These are phyloP conservation scores for Colletotrichum spinosum DNA, from an alignment of 2,329 filamentous ascomycete genomes.

Conservation along the genomic window DNA sequence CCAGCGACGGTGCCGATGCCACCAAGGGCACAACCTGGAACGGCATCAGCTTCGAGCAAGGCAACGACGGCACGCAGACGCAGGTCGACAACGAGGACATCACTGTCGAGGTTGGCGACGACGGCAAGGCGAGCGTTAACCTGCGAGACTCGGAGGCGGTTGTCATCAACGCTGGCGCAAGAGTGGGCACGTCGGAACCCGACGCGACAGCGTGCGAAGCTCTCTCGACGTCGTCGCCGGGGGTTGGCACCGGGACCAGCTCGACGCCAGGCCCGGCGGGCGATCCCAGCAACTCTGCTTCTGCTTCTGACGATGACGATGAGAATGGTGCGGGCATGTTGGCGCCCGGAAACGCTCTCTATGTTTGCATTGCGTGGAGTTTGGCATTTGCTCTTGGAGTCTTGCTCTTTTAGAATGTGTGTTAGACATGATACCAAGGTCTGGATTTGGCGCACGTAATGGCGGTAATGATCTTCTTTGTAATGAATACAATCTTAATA, in stretches of 20 bases:
- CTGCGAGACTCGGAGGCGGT: constrained; percentile 30
- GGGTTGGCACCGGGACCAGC: constrained; percentile 21
- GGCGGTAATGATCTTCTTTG: constrained; percentile 16
- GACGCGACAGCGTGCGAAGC: constrained; percentile 27
- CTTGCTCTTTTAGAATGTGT: constrained; percentile 18
- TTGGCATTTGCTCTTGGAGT: constrained; percentile 27
- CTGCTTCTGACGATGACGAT: constrained; percentile 3
- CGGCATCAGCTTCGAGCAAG: constrained; percentile 33
- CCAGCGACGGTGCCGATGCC: constrained; percentile 32
- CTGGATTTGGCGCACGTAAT: constrained; percentile 7
- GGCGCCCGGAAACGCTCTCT: not conserved
- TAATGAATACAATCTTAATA: not conserved
- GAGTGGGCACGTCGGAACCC: constrained; percentile 23
- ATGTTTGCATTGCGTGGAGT: constrained; percentile 35
- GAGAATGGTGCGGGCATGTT: constrained; percentile 16
- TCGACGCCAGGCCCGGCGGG: constrained; percentile 29
- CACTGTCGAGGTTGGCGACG: constrained; percentile 11
- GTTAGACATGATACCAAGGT: constrained; percentile 29
- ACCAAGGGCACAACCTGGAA: constrained; percentile 32
- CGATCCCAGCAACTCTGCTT: constrained; percentile 17
- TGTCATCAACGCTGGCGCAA: constrained; percentile 25
- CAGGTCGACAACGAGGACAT: constrained; percentile 25
- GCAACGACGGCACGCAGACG: constrained; percentile 14
- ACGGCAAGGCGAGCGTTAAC: constrained; percentile 29
- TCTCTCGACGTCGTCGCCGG: constrained; percentile 15